phyloP scores from a whole-genome alignment of 2,329 filamentous ascomycete genomes.

The Calonectria multiphialidica region DNA sequence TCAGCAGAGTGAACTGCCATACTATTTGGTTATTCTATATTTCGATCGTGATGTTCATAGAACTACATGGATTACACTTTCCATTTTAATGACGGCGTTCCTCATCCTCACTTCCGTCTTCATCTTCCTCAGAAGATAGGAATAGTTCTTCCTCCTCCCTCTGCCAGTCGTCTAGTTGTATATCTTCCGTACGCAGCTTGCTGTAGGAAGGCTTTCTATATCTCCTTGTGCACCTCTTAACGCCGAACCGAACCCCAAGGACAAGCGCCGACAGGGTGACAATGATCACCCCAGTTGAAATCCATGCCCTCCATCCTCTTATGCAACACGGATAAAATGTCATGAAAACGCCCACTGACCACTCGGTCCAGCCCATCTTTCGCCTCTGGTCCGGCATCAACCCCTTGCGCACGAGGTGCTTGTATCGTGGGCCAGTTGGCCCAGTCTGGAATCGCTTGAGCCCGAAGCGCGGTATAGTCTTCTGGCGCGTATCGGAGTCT shows the following conservation, averaged over 20 bases:
- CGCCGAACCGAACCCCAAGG: conserved; percentile 19
- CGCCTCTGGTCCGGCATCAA: conserved; percentile 43
- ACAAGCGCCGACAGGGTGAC: conserved; percentile 18
- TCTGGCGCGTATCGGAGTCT: conserved; percentile 48
- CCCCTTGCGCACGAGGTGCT: conserved; percentile 49
- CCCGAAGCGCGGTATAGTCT: conserved; percentile 45
- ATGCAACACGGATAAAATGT: conserved; percentile 49
- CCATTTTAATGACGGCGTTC: neutral
- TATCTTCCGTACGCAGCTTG: conserved; percentile 38
- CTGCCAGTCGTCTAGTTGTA: conserved; percentile 52
- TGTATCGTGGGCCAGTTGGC: conserved; percentile 47
- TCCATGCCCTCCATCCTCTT: conserved; percentile 49
- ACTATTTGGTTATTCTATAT: neutral
- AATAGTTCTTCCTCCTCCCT: conserved; percentile 36
- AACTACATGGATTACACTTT: neutral
- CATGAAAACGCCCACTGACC: conserved; percentile 44
- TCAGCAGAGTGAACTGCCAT: neutral
- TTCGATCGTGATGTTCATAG: neutral
- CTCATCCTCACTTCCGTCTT: neutral
- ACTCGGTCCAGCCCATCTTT: conserved; percentile 44
- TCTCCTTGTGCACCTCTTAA: conserved; percentile 15
- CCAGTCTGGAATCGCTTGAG: conserved; percentile 48
- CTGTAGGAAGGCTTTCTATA: conserved; percentile 34
- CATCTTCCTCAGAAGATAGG: conserved; percentile 30
- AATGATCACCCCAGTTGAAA: conserved; percentile 35